These are phyloP conservation scores for Trypanosomatidae sp. DNA, from an alignment of 208 protist species.

Conservation along the genomic window DNA sequence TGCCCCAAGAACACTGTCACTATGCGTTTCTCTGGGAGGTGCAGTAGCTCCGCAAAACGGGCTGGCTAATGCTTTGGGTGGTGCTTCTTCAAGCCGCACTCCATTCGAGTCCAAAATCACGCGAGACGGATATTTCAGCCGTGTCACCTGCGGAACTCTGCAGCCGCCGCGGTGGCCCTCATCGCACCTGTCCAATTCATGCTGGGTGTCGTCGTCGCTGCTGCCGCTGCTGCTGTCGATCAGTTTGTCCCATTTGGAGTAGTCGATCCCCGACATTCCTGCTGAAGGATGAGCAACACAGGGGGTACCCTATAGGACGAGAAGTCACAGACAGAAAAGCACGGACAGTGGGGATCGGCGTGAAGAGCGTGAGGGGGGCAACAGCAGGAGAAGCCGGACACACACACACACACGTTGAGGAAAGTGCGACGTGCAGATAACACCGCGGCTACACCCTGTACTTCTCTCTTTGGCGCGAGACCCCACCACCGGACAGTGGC, in stretches of 20 bases:
- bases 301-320: not conserved
- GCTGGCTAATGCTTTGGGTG: slow-evolving; percentile 36
- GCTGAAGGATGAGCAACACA: not conserved
- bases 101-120: slow-evolving; percentile 66
- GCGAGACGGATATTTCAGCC: slow-evolving; percentile 58
- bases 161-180: not conserved
- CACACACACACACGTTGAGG: not conserved
- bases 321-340: not conserved
- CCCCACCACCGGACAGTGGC: no score
- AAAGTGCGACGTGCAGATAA: not conserved
- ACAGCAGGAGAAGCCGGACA: not conserved
- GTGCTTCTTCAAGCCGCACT: slow-evolving; percentile 37
- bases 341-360: not conserved
- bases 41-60: slow-evolving; percentile 31
- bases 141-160: slow-evolving; percentile 38
- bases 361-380: no score
- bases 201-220: not conserved
- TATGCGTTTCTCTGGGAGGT: no score
- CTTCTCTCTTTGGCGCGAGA: no score
- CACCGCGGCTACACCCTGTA: no score
- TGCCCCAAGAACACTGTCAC: not conserved
- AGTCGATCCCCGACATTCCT: slow-evolving; percentile 63
- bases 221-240: slow-evolving; percentile 30
- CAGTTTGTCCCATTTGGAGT: slow-evolving; percentile 84
- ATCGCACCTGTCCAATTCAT: not conserved